These are phyloP conservation scores for Blastocystis sp. DNA, from an alignment of 352 stramenopile genomes.

Conservation along the genomic window DNA sequence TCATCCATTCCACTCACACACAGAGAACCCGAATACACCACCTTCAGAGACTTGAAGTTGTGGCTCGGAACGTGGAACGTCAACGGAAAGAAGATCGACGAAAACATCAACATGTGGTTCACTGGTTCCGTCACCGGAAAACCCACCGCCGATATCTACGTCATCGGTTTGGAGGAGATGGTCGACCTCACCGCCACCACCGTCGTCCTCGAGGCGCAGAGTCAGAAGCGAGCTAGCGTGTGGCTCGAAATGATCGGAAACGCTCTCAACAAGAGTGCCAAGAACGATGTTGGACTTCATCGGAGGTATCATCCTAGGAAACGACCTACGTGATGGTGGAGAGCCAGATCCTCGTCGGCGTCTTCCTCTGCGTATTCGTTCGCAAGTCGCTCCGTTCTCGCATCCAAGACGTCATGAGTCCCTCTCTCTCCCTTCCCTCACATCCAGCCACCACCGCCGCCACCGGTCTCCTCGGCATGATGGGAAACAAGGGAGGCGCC, in stretches of 20 bases:
- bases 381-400: background rate
- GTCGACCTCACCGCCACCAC: background rate
- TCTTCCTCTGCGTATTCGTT: background rate
- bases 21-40: conserved; percentile 56
- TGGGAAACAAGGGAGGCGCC: conserved; percentile 19
- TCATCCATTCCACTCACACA: background rate
- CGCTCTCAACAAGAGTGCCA: conserved; percentile 74
- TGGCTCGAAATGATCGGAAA: conserved; percentile 76
- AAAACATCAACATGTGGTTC: conserved; percentile 58
- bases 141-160: background rate
- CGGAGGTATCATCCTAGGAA: conserved; percentile 48
- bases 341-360: background rate
- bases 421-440: too few relatives aligned
- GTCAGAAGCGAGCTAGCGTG: conserved; percentile 72
- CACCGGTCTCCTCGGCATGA: background rate
- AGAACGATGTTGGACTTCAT: conserved; percentile 5
- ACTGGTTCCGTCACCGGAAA: conserved; percentile 64
- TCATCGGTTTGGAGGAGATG: conserved; percentile 16
- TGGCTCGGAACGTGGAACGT: conserved; percentile 30
- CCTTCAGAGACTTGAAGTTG: background rate
- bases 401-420: conserved; percentile 60
- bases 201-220: conserved; percentile 68
- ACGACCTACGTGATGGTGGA: conserved; percentile 62
- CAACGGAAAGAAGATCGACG: background rate
- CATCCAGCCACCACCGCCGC: background rate